These are phyloP conservation scores for Paracoccidioides lutzii DNA, from an alignment of 2,329 filamentous ascomycete genomes.

Conservation along the genomic window DNA sequence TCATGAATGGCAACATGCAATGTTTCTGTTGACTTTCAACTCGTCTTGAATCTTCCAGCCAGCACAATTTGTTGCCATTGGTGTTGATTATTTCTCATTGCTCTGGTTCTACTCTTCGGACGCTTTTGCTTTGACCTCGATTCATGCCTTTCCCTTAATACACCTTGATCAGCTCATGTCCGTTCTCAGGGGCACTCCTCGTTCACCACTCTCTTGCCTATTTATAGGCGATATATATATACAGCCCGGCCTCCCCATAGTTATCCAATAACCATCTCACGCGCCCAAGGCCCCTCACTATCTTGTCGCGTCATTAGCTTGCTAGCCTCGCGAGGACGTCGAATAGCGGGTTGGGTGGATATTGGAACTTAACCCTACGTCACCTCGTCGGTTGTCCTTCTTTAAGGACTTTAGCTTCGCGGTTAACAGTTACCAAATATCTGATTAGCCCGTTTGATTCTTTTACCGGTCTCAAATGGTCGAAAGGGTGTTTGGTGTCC, in stretches of 20 bases:
- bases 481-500: slow-evolving; percentile 31
- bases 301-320: slow-evolving; percentile 46
- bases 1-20: neutral
- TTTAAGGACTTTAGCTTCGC: slow-evolving; percentile 46
- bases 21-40: neutral
- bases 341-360: slow-evolving; percentile 44
- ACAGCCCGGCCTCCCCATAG: slow-evolving; percentile 58
- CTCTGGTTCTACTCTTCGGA: slow-evolving; percentile 1
- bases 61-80: neutral
- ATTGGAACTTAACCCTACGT: slow-evolving; percentile 98
- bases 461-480: slow-evolving; percentile 19
- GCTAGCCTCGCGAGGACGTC: slow-evolving; percentile 28
- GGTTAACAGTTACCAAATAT: slow-evolving; percentile 54
- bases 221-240: slow-evolving; percentile 11
- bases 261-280: slow-evolving; percentile 63
- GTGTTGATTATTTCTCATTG: neutral
- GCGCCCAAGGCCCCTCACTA: slow-evolving; percentile 34
- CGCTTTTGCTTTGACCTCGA: slow-evolving; percentile 6
- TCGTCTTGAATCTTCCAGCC: neutral
- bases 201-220: slow-evolving; percentile 27
- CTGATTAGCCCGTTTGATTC: slow-evolving; percentile 47
- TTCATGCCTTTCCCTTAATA: neutral
- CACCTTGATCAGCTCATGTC: neutral
- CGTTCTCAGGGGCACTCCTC: slow-evolving; percentile 13
- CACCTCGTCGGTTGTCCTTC: slow-evolving; percentile 48